phyloP scores from a whole-genome alignment of 495 filamentous ascomycete species.

The Podospora bellae-mahoneyi region DNA sequence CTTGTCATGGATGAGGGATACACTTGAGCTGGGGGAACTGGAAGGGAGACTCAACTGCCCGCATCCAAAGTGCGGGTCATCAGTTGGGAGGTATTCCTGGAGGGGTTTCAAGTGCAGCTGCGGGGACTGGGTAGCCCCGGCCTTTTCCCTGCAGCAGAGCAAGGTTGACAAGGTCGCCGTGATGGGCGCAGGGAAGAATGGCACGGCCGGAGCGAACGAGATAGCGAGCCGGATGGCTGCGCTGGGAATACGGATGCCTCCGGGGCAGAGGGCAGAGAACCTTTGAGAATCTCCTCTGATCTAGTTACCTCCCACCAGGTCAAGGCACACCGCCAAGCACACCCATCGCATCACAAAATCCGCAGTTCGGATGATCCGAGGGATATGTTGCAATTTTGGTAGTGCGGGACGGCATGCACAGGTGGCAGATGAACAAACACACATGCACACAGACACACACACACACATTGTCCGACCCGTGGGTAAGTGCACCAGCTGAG shows the following conservation, averaged over 20 bases:
- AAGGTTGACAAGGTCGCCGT: constrained; percentile 68
- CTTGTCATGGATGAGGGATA: constrained; percentile 86
- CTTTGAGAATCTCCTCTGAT: constrained; percentile 1
- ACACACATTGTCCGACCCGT: background rate
- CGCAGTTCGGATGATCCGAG: background rate
- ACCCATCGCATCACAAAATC: background rate
- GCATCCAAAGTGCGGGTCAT: constrained; percentile 66
- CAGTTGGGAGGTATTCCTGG: constrained; percentile 92
- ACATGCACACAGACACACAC: background rate
- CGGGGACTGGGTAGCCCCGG: constrained; percentile 85
- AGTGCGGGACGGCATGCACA: background rate
- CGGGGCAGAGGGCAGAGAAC: constrained; percentile 21
- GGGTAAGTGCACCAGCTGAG: background rate
- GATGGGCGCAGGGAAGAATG: constrained; percentile 7
- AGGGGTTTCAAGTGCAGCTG: constrained; percentile 92
- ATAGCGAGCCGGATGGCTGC: constrained; percentile 24
- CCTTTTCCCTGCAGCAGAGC: constrained; percentile 75
- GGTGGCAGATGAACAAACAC: background rate
- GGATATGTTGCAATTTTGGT: background rate
- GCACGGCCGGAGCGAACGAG: constrained; percentile 14
- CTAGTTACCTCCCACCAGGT: background rate
- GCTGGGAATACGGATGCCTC: constrained; percentile 36
- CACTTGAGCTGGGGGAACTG: constrained; percentile 70
- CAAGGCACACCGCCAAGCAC: background rate
- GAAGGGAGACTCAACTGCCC: constrained; percentile 83